These are phyloP conservation scores for Hypoxylon sp. DNA, from an alignment of 2,329 filamentous ascomycete genomes.

Conservation along the genomic window DNA sequence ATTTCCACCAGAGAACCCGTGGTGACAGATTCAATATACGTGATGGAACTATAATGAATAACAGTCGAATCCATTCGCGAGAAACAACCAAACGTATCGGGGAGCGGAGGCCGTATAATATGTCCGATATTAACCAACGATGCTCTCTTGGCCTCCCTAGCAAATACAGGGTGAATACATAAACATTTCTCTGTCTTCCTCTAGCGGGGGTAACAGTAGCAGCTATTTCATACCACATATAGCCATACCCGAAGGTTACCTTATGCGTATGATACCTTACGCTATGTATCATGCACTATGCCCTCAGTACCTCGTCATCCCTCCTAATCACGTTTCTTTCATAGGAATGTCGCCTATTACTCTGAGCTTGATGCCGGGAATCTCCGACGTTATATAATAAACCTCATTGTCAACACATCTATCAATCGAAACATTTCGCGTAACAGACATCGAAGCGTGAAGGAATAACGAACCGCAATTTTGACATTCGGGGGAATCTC, in stretches of 20 bases:
- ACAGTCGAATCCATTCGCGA: neutral
- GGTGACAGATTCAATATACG: neutral
- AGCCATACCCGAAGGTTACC: neutral
- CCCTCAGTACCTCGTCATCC: neutral
- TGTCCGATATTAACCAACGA: neutral
- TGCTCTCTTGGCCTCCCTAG: too few relatives aligned
- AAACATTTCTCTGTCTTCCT: too few relatives aligned
- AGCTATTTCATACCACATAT: neutral
- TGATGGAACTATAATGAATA: neutral
- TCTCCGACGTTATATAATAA: neutral
- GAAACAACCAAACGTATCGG: neutral
- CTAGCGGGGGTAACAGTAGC: too few relatives aligned
- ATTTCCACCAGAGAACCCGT: neutral
- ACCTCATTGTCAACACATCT: neutral
- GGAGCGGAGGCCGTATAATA: neutral
- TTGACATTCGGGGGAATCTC: slow-evolving; percentile 42
- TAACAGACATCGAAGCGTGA: neutral
- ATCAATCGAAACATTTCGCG: neutral
- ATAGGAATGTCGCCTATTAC: neutral
- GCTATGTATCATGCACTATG: neutral
- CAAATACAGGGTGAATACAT: too few relatives aligned
- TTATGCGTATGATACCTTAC: neutral
- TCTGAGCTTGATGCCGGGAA: neutral
- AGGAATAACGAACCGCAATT: slow-evolving; percentile 26
- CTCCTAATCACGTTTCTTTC: neutral